phyloP scores from a whole-genome alignment of 2,329 filamentous ascomycete species.

The Colletotrichum magnum region DNA sequence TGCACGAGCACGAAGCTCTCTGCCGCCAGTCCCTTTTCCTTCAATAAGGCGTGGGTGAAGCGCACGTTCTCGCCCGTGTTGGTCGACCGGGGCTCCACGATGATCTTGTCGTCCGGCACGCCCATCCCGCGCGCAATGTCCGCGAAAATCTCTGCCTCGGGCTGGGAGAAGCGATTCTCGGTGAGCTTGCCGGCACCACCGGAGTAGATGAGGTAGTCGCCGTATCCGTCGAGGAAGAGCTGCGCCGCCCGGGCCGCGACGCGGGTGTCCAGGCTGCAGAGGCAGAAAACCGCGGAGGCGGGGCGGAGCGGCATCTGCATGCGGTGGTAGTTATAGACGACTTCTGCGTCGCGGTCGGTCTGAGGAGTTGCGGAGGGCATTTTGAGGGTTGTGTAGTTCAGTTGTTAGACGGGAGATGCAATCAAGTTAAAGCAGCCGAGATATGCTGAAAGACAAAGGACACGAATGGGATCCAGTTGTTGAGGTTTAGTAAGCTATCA shows the following conservation, averaged over 20 bases:
- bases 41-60: constrained; percentile 56
- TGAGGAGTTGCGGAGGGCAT: not conserved
- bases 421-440: not conserved
- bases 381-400: not conserved
- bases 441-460: not conserved
- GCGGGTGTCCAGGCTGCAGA: constrained; percentile 62
- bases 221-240: constrained; percentile 57
- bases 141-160: constrained; percentile 61
- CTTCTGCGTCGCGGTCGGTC: constrained; percentile 50
- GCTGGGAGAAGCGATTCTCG: constrained; percentile 52
- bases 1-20: constrained; percentile 59
- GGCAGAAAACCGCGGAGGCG: constrained; percentile 60
- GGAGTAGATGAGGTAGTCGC: constrained; percentile 59
- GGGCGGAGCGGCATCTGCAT: constrained; percentile 53
- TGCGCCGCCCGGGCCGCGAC: constrained; percentile 59
- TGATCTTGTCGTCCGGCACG: constrained; percentile 54
- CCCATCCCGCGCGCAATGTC: constrained; percentile 55
- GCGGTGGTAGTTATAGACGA: constrained; percentile 61
- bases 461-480: constrained; percentile 1
- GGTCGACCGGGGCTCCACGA: constrained; percentile 56
- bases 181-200: constrained; percentile 59
- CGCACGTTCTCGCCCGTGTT: constrained; percentile 65
- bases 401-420: not conserved
- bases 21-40: constrained; percentile 44
- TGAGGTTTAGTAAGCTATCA: constrained; percentile 18